Evolutionary conservation across 495 filamentous ascomycete species (phyloP).

Genomic region (Aspergillus ellipticus): DNA sequence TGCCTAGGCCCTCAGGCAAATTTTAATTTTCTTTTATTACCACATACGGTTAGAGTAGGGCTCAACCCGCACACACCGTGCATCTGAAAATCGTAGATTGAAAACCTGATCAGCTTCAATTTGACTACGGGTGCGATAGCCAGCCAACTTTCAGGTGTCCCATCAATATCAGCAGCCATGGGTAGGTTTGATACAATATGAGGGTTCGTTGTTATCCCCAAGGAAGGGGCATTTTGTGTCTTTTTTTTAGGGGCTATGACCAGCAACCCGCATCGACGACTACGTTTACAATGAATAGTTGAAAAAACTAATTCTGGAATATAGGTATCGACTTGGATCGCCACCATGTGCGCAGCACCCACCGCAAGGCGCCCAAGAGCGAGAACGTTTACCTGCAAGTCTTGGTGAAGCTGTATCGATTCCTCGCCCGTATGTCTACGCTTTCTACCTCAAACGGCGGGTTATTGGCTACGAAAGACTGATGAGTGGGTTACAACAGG

Average conservation of each 20-base stretch:
- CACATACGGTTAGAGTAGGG: slow-evolving; percentile 41
- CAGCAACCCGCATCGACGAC: not conserved
- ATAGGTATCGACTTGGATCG: slow-evolving; percentile 66
- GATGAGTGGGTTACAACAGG: slow-evolving; percentile 45
- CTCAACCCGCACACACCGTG: slow-evolving; percentile 48
- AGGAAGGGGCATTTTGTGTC: not conserved
- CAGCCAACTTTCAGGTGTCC: slow-evolving; percentile 44
- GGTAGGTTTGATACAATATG: slow-evolving; percentile 28
- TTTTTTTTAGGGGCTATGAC: not conserved
- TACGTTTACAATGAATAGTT: no score
- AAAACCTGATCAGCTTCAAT: slow-evolving; percentile 40
- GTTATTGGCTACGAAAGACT: slow-evolving; percentile 12
- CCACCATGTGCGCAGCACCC: slow-evolving; percentile 82
- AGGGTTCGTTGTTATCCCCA: not conserved
- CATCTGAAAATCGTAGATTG: slow-evolving; percentile 43
- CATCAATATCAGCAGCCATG: slow-evolving; percentile 47
- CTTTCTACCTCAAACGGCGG: slow-evolving; percentile 1
- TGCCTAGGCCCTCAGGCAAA: not conserved
- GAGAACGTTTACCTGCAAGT: slow-evolving; percentile 98
- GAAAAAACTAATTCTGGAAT: slow-evolving; percentile 10
- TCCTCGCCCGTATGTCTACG: slow-evolving; percentile 81
- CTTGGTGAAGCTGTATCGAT: slow-evolving; percentile 97
- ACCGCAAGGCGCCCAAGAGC: slow-evolving; percentile 94
- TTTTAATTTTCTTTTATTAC: not conserved
- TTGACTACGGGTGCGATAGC: slow-evolving; percentile 44